A percentile compares a stretch with the other conserved stretches of the same genome.
Evolutionary conservation across 2,329 filamentous ascomycete species (phyloP).

Genomic region (Ophiostoma tasmaniense): DNA sequence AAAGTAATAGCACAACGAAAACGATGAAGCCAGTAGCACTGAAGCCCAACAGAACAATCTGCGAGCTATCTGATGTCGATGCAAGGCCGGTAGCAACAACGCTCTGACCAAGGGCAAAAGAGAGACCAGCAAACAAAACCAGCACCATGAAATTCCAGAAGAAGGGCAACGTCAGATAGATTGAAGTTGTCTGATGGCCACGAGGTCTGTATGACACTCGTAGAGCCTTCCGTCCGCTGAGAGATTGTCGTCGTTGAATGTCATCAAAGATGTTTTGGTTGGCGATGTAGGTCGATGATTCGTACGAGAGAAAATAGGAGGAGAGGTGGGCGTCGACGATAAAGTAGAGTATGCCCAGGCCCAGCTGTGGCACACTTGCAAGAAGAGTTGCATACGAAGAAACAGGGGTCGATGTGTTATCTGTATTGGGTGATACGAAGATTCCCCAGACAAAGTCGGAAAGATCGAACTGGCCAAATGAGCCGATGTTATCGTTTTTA

Average conservation of each 20-base stretch:
- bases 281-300: conserved; percentile 33
- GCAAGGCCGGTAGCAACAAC: conserved; percentile 28
- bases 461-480: conserved; percentile 35
- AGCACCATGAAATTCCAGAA: conserved; percentile 38
- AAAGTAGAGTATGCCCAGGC: conserved; percentile 41
- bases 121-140: conserved; percentile 35
- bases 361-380: conserved; percentile 40
- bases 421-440: conserved; percentile 19
- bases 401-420: not conserved
- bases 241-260: conserved; percentile 8
- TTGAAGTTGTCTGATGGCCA: conserved; percentile 38
- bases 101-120: conserved; percentile 40
- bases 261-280: conserved; percentile 6
- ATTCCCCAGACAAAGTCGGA: conserved; percentile 15
- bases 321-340: conserved; percentile 39
- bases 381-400: conserved; percentile 30
- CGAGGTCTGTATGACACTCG: conserved; percentile 37
- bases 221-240: conserved; percentile 28
- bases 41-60: conserved; percentile 32
- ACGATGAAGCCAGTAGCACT: conserved; percentile 36
- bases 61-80: conserved; percentile 15
- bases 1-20: conserved; percentile 33
- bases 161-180: conserved; percentile 43
- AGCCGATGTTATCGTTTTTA: conserved; percentile 26
- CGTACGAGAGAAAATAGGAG: conserved; percentile 42